These are phyloP conservation scores for Hanseniaspora guilliermondii DNA, from an alignment of 805 yeast genomes.

Conservation along the genomic window DNA sequence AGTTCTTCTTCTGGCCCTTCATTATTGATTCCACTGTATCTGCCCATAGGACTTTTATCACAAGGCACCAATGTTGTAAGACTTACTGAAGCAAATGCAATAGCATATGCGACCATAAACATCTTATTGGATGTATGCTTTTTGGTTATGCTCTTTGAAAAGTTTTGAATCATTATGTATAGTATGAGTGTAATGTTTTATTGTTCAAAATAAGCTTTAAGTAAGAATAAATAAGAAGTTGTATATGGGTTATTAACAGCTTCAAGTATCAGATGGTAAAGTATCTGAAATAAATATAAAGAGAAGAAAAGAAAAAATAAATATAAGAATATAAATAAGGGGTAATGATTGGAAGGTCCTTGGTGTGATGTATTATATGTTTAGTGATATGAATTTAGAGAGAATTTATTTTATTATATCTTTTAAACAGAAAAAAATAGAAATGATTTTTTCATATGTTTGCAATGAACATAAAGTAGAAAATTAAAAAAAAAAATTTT, in stretches of 20 bases:
- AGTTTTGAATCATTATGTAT: neutral
- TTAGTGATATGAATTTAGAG: no score
- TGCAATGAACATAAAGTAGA: no score
- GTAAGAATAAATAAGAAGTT: no score
- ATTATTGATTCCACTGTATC: conserved; percentile 6
- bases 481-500: no score
- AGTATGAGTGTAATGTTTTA: neutral
- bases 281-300: neutral
- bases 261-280: no score
- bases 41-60: conserved; percentile 32
- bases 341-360: neutral
- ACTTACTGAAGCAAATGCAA: conserved; percentile 40
- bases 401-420: no score
- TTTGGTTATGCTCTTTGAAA: conserved; percentile 30
- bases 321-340: no score
- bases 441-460: no score
- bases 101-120: conserved; percentile 48
- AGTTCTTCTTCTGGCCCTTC: neutral
- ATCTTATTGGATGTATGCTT: conserved; percentile 40
- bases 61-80: conserved; percentile 34
- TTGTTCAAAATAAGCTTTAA: no score
- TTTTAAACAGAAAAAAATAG: no score
- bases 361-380: no score
- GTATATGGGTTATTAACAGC: no score
- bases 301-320: neutral